Conservation (phyloP, 2,329 filamentous ascomycete species). For the Epichloe elymi region DNA sequence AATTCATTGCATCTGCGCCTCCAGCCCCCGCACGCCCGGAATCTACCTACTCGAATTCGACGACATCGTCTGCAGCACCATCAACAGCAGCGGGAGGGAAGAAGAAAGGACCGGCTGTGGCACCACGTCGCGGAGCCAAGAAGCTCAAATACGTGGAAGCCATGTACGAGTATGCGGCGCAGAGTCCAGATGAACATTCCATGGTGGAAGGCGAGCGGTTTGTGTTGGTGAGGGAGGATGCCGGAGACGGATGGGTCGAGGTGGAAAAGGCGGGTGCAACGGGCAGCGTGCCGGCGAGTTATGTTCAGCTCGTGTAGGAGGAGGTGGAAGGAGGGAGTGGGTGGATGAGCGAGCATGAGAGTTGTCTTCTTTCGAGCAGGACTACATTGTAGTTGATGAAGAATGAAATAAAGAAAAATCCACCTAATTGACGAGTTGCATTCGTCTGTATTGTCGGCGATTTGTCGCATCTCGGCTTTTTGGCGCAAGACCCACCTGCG, state of each 20-base stretch:
- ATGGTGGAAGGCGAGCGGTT: constrained; percentile 89
- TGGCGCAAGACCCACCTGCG: not conserved
- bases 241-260: constrained; percentile 92
- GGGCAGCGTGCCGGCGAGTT: constrained; percentile 87
- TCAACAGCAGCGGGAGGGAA: constrained; percentile 34
- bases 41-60: constrained; percentile 66
- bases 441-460: no score
- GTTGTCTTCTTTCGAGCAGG: not conserved
- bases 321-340: not conserved
- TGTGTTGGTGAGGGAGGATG: constrained; percentile 75
- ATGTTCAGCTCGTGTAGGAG: constrained; percentile 61
- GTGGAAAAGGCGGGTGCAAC: constrained; percentile 82
- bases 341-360: constrained; percentile 7
- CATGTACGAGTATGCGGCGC: constrained; percentile 79
- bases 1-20: constrained; percentile 40
- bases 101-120: constrained; percentile 86
- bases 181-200: constrained; percentile 74
- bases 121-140: constrained; percentile 81
- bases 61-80: constrained; percentile 20
- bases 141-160: constrained; percentile 90
- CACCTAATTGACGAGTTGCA: not conserved
- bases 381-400: not conserved
- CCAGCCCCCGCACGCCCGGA: constrained; percentile 46
- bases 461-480: no score
- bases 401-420: not conserved